A percentile compares a stretch with the other conserved stretches of the same genome.
Evolutionary conservation across 2,329 filamentous ascomycete species (phyloP).

Genomic region (Pseudogymnoascus sp.): DNA sequence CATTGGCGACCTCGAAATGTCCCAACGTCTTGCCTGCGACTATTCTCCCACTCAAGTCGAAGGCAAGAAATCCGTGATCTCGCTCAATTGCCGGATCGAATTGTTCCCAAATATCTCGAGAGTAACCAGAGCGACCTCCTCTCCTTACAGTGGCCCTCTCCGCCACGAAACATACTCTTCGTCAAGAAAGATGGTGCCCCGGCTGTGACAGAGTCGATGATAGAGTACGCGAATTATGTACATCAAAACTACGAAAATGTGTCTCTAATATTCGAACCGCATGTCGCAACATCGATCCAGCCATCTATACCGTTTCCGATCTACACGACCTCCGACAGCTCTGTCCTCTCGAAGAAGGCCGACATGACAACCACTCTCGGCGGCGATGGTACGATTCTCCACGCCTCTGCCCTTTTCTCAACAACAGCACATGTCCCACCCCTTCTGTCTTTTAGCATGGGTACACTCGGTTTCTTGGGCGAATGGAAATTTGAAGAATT

Average conservation of each 20-base stretch:
- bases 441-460: constrained; percentile 93
- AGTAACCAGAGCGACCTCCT: constrained; percentile 50
- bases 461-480: constrained; percentile 84
- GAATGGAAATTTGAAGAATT: constrained; percentile 95
- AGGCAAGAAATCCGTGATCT: constrained; percentile 43
- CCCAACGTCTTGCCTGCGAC: not conserved
- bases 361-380: constrained; percentile 86
- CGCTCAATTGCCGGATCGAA: constrained; percentile 42
- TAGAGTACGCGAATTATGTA: constrained; percentile 41
- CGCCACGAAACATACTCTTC: constrained; percentile 59
- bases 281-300: constrained; percentile 64
- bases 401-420: constrained; percentile 79
- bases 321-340: constrained; percentile 41
- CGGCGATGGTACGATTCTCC: constrained; percentile 84
- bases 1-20: not conserved
- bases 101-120: constrained; percentile 58
- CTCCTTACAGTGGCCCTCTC: constrained; percentile 57
- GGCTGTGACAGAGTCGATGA: constrained; percentile 28
- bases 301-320: constrained; percentile 63
- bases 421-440: constrained; percentile 75
- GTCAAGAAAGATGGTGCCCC: constrained; percentile 55
- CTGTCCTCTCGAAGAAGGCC: constrained; percentile 63
- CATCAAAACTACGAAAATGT: constrained; percentile 69
- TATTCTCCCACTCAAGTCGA: constrained; percentile 15
- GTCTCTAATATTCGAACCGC: constrained; percentile 73